Base-by-base conservation (phyloP, 352 stramenopile genomes). In the Phytophthora sp. region DNA sequence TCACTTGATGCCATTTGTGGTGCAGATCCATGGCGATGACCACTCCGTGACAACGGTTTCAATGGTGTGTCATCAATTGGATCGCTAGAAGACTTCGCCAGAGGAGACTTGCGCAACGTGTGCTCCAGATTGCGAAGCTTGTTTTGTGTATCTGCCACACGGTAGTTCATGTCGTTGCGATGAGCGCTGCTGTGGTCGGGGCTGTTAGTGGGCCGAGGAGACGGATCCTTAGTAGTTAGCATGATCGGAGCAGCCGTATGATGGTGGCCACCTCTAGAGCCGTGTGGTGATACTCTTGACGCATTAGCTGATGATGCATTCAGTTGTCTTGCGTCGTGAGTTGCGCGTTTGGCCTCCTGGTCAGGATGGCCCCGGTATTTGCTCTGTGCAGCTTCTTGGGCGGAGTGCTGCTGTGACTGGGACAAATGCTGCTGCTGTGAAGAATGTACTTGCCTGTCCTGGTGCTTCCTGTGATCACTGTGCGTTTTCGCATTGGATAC, bases 91-190 rank as follows among this genome's bases (percentile, higher is more conserved):
- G 66, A 61, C 56, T 84, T 87, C 5, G 61, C 32, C 18, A 84
- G 28, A 13, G 62, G 59, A 18, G 71, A 72, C 54, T 87, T 87
- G 37, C 72, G 77, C 3, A 76, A 57, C 46, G 53, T 45, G 46
- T 68, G 56, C 20, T 87, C 77, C 18, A 87, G 24, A 28, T 75
- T 84, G n/a, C 77, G 71, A 32, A 79, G 49, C 54, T 79, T 81
- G 30, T 66, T 53, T 23, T 72, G 64, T 31, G 70, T 37, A 26
- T 82, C 76, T 5, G 41, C 62, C 3, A 49, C 17, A 37, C 64
- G 74, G 23, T 74, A 50, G 27, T 35, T 69, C 30, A 46, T 69
- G 54, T 80, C 70, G 21, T 68, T 72, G 24, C 58, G 45, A 32
- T 71, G 59, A 8, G 42, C 57, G 23, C 35, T 62, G 38, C 41